These are phyloP conservation scores for Paecilomyces variotii DNA, from an alignment of 2,329 filamentous ascomycete species.

Conservation along the genomic window DNA sequence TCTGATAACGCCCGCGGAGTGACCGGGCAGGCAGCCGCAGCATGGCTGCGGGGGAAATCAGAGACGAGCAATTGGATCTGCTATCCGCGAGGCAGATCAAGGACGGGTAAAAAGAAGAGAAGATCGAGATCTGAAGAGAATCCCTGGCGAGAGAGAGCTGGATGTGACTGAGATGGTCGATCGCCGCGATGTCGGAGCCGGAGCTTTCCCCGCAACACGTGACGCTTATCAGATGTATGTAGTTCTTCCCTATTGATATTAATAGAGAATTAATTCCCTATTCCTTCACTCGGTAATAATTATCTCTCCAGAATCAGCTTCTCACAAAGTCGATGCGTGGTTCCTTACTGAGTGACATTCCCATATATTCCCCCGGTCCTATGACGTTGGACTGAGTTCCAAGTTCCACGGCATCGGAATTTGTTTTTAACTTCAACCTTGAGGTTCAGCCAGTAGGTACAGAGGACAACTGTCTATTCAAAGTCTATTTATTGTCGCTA, in stretches of 20 bases:
- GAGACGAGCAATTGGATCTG: not conserved
- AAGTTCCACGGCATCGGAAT: not conserved
- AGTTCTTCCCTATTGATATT: too few relatives aligned
- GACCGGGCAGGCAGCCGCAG: constrained; percentile 22
- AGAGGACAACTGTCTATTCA: not conserved
- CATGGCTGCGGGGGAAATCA: constrained; percentile 19
- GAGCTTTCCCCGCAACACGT: constrained; percentile 19
- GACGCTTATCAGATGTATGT: constrained; percentile 3
- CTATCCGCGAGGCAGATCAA: not conserved
- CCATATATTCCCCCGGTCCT: not conserved
- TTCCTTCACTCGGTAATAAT: not conserved
- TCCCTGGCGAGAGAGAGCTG: constrained; percentile 1
- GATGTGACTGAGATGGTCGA: constrained; percentile 12
- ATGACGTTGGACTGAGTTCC: not conserved
- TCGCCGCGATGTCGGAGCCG: not conserved
- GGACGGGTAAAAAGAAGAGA: not conserved
- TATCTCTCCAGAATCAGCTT: too few relatives aligned
- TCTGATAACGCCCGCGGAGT: constrained; percentile 13
- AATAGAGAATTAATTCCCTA: not conserved
- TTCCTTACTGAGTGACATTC: too few relatives aligned
- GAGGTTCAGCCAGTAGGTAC: not conserved
- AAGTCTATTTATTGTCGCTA: too few relatives aligned
- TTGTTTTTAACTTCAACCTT: not conserved
- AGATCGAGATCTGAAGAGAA: not conserved
- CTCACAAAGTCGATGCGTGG: too few relatives aligned